Evolutionary conservation across 495 filamentous ascomycete species (phyloP), one percentile per base, ranked within the genome.

Genomic region (Rhypophila decipiens): DNA sequence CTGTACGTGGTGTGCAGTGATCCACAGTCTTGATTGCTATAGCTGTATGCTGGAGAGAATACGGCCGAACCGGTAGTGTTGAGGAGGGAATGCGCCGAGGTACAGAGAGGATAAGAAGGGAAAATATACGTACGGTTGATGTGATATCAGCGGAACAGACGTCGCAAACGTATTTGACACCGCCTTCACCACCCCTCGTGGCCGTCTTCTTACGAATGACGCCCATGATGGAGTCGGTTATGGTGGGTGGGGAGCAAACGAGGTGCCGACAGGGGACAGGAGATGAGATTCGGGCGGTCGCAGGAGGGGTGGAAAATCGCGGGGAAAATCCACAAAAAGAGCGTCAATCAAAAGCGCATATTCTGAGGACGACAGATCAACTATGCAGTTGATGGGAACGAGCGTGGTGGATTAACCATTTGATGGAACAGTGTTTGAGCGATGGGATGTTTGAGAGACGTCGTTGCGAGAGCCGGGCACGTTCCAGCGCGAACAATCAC

Each of bases 131-230:
- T 79, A 95, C 90, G 36, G 90, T 96, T 18, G 89, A 90, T 10
- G 90, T 96, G 52, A 97, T 95, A 63, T 99, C 93, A 49, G 84
- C 83, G 34, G 87, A 93, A 62, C 93, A 99, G 55, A 95, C 82
- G 66, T 99, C 91, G 72, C 91, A 97, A 44, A 95, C 86, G 57
- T 89, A 96, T 61, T 95, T 94, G 38, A 91, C 85, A 48, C 91
- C 91, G 18, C 90, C 90, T 58, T 96, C 91, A 10, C 85, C 90
- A 37, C 88, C 88, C 59, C 88, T 80, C 49, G 85, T 78, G 52
- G 87, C 87, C 47, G 88, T 90, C 72, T 96, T 96, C 77, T 95
- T 96, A 62, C 89, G 84, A 69, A 96, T 95, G 63, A 96, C 86
- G 60, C 90, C 91, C 91, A 97, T 97, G 15, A 37, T 59, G 47